Conservation (phyloP, 208 protist genomes). For the Naegleria gruberi region DNA sequence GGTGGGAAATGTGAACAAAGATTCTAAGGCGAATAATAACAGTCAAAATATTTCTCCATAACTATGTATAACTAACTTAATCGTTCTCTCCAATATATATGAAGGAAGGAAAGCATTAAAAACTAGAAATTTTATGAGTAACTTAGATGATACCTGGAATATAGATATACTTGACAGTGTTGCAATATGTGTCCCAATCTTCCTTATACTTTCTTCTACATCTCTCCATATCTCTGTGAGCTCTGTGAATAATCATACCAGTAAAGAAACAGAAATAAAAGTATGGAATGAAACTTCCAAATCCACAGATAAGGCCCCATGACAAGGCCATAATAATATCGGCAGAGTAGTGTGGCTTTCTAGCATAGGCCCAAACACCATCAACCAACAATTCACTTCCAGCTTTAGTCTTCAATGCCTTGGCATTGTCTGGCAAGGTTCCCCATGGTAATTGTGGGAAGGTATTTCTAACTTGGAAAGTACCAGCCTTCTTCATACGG, state of each 20-base stretch:
- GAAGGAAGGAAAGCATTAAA: too few relatives aligned
- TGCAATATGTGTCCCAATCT: constrained; percentile 85
- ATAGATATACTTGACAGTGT: constrained; percentile 79
- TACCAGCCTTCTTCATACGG: constrained; percentile 65
- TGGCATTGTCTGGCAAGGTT: constrained; percentile 69
- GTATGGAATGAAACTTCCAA: constrained; percentile 76
- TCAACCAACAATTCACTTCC: constrained; percentile 74
- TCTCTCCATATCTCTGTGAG: constrained; percentile 64
- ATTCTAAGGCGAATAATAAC: too few relatives aligned
- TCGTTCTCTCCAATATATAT: too few relatives aligned
- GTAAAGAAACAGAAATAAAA: constrained; percentile 89
- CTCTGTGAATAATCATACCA: constrained; percentile 73
- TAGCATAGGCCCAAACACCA: constrained; percentile 71
- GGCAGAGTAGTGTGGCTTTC: constrained; percentile 87
- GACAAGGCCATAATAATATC: constrained; percentile 80
- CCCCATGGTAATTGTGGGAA: constrained; percentile 84
- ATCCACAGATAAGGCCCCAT: constrained; percentile 78
- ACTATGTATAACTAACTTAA: too few relatives aligned
- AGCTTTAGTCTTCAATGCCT: constrained; percentile 63
- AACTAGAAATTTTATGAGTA: too few relatives aligned
- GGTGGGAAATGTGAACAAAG: too few relatives aligned
- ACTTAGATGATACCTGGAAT: constrained; percentile 56
- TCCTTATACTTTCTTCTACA: constrained; percentile 55
- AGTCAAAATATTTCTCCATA: too few relatives aligned
- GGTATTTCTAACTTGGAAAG: constrained; percentile 58